Percentiles rank a stretch among this genome's conserved stretches.
These are phyloP conservation scores for Hypoxylon sp. DNA, from an alignment of 2,329 filamentous ascomycete species.

Conservation along the genomic window DNA sequence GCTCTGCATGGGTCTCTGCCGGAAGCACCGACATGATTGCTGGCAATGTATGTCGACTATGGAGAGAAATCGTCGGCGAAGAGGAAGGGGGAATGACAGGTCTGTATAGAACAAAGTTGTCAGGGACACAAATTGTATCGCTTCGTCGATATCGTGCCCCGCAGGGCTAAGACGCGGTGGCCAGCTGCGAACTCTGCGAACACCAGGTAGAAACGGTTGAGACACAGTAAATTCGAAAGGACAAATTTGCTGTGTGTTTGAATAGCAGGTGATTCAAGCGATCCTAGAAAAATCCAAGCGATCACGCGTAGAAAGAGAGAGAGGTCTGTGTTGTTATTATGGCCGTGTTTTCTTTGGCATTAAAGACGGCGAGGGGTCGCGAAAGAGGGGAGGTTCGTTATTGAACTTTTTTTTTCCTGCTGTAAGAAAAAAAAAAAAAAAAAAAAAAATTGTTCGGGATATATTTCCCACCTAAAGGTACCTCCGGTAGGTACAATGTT, in stretches of 20 bases:
- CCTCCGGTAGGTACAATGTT: not conserved
- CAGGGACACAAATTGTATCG: conserved; percentile 27
- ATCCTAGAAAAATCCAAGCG: conserved; percentile 30
- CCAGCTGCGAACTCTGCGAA: conserved; percentile 20
- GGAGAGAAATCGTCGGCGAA: not conserved
- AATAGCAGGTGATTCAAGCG: conserved; percentile 4
- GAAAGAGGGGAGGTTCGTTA: conserved; percentile 41
- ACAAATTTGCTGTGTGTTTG: conserved; percentile 1
- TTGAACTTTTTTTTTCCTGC: conserved; percentile 30
- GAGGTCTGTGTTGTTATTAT: conserved; percentile 22
- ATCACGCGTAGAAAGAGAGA: conserved; percentile 2
- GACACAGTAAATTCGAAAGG: conserved; percentile 19
- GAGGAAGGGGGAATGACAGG: not conserved
- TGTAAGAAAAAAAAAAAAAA: not conserved
- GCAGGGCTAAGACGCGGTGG: conserved; percentile 46
- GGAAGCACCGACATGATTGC: conserved; percentile 85
- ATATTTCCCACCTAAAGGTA: not conserved
- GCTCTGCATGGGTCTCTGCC: conserved; percentile 85
- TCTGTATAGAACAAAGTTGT: conserved; percentile 16
- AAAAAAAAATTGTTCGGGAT: conserved; percentile 2
- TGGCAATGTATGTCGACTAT: conserved; percentile 8
- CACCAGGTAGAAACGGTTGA: conserved; percentile 7
- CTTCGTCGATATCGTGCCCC: conserved; percentile 44
- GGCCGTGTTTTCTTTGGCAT: conserved; percentile 39
- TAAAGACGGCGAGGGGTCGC: conserved; percentile 42